Evolutionary conservation across 2,329 filamentous ascomycete genomes (phyloP).

Genomic region (Penicillium crustosum): DNA sequence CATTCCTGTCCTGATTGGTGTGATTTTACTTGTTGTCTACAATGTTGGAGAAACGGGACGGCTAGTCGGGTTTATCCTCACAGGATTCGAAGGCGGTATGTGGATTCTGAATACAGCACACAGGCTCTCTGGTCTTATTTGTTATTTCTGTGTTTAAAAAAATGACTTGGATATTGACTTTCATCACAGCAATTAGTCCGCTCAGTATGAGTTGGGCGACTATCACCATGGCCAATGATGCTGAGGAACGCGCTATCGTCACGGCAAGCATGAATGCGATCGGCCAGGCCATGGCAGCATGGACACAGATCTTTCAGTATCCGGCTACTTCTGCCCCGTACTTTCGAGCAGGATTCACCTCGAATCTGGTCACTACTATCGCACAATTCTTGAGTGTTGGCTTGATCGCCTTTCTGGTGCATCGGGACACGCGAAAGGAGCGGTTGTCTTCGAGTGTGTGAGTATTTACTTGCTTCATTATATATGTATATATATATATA

Average conservation of each 20-base stretch:
- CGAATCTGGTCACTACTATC: slow-evolving; percentile 36
- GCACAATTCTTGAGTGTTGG: slow-evolving; percentile 33
- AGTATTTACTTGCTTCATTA: background rate
- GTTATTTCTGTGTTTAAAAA: no score
- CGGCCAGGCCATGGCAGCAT: slow-evolving; percentile 44
- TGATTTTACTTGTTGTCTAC: slow-evolving; percentile 39
- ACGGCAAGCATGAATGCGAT: slow-evolving; percentile 48
- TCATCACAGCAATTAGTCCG: slow-evolving; percentile 23
- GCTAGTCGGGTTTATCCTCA: slow-evolving; percentile 41
- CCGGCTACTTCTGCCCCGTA: slow-evolving; percentile 39
- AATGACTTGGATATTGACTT: background rate
- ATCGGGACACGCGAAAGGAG: slow-evolving; percentile 5
- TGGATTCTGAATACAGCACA: slow-evolving; percentile 2
- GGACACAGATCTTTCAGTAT: slow-evolving; percentile 43
- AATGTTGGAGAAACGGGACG: slow-evolving; percentile 41
- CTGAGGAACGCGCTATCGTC: slow-evolving; percentile 45
- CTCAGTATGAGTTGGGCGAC: slow-evolving; percentile 46
- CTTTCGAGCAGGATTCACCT: slow-evolving; percentile 28
- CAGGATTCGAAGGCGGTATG: slow-evolving; percentile 40
- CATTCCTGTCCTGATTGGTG: slow-evolving; percentile 36
- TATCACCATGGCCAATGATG: slow-evolving; percentile 39
- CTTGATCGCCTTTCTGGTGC: slow-evolving; percentile 22
- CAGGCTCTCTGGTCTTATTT: background rate
- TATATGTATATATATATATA: background rate
- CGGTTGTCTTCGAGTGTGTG: background rate